Evolutionary conservation across 805 yeast species (phyloP).

Genomic region (Grigorovia humatica): DNA sequence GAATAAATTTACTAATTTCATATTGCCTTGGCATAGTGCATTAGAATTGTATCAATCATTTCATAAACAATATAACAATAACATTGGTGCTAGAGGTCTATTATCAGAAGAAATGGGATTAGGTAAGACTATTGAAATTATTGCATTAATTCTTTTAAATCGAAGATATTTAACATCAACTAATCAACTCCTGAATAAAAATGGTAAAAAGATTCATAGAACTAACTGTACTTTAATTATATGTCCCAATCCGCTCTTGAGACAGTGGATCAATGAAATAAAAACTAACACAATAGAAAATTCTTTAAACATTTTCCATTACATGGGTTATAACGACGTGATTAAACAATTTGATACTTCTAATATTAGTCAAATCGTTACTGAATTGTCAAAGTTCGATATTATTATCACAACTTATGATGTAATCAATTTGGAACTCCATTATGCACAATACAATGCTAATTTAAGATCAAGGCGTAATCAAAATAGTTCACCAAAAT

Average conservation of each 20-base stretch:
- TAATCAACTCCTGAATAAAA: constrained; percentile 3
- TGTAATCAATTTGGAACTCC: constrained; percentile 62
- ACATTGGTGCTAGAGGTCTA: constrained; percentile 39
- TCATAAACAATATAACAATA: background rate
- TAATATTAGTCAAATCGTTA: constrained; percentile 32
- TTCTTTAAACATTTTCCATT: constrained; percentile 47
- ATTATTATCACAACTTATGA: constrained; percentile 72
- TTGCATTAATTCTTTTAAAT: constrained; percentile 54
- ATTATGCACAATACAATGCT: constrained; percentile 66
- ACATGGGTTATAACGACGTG: constrained; percentile 44
- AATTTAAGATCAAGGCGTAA: constrained; percentile 25
- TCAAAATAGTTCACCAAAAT: constrained; percentile 21
- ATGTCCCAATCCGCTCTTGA: constrained; percentile 73
- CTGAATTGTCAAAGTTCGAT: constrained; percentile 52
- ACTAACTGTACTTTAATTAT: constrained; percentile 70
- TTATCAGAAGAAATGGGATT: constrained; percentile 95
- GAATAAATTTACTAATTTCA: constrained; percentile 27
- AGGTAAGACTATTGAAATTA: constrained; percentile 85
- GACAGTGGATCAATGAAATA: constrained; percentile 82
- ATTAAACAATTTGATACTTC: constrained; percentile 18
- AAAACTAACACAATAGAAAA: constrained; percentile 28
- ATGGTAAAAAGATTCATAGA: constrained; percentile 25
- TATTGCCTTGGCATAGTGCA: constrained; percentile 11
- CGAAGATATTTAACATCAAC: constrained; percentile 33
- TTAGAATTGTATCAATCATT: constrained; percentile 8